These are phyloP conservation scores for Saturnispora sanitii DNA, from an alignment of 805 yeast species.

Conservation along the genomic window DNA sequence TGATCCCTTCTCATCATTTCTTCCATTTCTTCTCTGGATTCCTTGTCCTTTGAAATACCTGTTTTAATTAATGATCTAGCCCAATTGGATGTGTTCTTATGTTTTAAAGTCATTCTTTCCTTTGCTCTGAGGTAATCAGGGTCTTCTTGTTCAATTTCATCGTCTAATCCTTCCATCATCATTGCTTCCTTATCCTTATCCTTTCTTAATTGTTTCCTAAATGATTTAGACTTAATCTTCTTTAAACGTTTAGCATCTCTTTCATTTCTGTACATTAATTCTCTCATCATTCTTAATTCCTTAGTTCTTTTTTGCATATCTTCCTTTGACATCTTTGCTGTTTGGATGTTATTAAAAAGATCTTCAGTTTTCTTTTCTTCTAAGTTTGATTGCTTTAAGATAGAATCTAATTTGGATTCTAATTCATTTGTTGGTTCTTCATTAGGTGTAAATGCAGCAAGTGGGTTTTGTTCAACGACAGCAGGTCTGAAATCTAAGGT, in stretches of 20 bases:
- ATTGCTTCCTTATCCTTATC: slow-evolving; percentile 64
- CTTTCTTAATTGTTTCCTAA: slow-evolving; percentile 76
- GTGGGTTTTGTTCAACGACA: slow-evolving; percentile 45
- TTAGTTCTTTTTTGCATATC: slow-evolving; percentile 69
- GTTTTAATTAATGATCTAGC: slow-evolving; percentile 82
- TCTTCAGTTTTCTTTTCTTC: slow-evolving; percentile 66
- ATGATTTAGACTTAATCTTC: slow-evolving; percentile 89
- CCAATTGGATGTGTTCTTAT: slow-evolving; percentile 83
- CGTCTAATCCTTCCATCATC: slow-evolving; percentile 46
- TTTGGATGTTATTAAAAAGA: slow-evolving; percentile 79
- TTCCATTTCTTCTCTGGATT: slow-evolving; percentile 80
- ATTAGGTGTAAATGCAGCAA: slow-evolving; percentile 45
- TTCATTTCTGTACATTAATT: slow-evolving; percentile 93
- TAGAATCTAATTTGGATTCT: slow-evolving; percentile 52
- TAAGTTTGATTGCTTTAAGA: slow-evolving; percentile 56
- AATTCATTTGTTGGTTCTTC: slow-evolving; percentile 46
- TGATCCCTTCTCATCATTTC: slow-evolving; percentile 91
- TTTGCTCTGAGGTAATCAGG: slow-evolving; percentile 70
- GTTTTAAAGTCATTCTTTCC: slow-evolving; percentile 88
- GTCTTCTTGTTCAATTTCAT: slow-evolving; percentile 43
- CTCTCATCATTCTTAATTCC: slow-evolving; percentile 87
- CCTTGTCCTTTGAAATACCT: slow-evolving; percentile 82
- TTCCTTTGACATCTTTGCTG: slow-evolving; percentile 70
- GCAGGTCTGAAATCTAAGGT: slow-evolving; percentile 48
- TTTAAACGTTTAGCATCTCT: slow-evolving; percentile 82